Conservation (phyloP, 1,284 basidiomycete genomes). For the Baeospora myosura region DNA sequence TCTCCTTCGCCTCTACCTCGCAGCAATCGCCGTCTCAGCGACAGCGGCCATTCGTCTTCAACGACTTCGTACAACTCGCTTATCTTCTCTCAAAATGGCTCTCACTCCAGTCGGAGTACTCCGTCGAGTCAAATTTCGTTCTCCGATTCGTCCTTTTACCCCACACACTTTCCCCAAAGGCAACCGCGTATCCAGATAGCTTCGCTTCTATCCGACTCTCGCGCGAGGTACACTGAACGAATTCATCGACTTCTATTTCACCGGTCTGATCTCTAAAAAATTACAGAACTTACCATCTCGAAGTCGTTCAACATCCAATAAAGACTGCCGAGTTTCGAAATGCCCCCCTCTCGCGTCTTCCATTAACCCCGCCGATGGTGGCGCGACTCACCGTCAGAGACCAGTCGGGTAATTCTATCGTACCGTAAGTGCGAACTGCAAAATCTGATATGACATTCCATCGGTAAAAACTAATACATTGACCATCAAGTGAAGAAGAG, state of each 20-base stretch:
- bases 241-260: conserved; percentile 3
- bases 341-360: conserved; percentile 69
- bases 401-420: conserved; percentile 53
- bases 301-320: conserved; percentile 75
- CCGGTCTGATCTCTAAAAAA: not conserved
- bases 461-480: conserved; percentile 18
- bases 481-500: conserved; percentile 55
- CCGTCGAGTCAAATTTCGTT: conserved; percentile 32
- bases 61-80: conserved; percentile 27
- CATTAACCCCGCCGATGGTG: conserved; percentile 74
- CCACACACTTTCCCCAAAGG: conserved; percentile 26
- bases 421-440: conserved; percentile 50
- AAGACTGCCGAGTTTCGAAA: conserved; percentile 74
- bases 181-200: conserved; percentile 47
- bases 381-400: conserved; percentile 72
- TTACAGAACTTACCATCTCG: conserved; percentile 61
- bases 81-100: conserved; percentile 26
- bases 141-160: conserved; percentile 24
- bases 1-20: no score
- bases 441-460: not conserved
- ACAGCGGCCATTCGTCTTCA: conserved; percentile 34
- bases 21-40: conserved; percentile 6
- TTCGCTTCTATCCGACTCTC: conserved; percentile 45
- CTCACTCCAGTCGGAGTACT: conserved; percentile 30
- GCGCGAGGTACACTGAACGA: conserved; percentile 35